These are phyloP conservation scores for Tetrastigma voinierianum DNA, from an alignment of 164 flowering plant genomes.

Conservation along the genomic window DNA sequence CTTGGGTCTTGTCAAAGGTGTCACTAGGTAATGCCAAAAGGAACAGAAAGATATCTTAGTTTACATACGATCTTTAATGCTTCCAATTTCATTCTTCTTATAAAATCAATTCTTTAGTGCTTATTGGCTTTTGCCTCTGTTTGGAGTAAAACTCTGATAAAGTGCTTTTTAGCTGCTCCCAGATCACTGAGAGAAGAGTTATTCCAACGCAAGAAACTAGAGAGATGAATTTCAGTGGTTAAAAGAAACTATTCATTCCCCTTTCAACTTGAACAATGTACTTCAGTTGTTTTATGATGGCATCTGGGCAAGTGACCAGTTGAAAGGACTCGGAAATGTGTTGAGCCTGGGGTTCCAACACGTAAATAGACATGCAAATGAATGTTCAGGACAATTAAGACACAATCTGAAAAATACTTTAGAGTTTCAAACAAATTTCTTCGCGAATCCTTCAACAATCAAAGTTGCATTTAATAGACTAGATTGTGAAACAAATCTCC, in stretches of 20 bases:
- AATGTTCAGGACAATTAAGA: constrained; percentile 31
- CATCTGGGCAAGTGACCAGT: constrained; percentile 21
- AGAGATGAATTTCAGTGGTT: constrained; percentile 39
- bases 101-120: background rate
- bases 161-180: constrained; percentile 77
- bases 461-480: constrained; percentile 23
- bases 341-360: constrained; percentile 11
- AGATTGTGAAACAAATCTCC: constrained; percentile 8
- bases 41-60: background rate
- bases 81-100: background rate
- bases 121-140: constrained; percentile 1
- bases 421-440: constrained; percentile 44
- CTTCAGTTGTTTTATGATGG: constrained; percentile 49
- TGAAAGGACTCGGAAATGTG: constrained; percentile 15
- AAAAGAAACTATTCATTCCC: constrained; percentile 49
- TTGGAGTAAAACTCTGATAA: background rate
- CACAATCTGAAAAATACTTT: constrained; percentile 25
- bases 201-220: constrained; percentile 40
- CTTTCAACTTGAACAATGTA: constrained; percentile 56
- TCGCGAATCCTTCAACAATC: constrained; percentile 40
- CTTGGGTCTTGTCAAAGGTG: constrained; percentile 80
- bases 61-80: background rate
- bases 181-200: constrained; percentile 52
- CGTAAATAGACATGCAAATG: constrained; percentile 3
- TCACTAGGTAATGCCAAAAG: constrained; percentile 57